Evolutionary conservation across 2,329 filamentous ascomycete species (phyloP).

Genomic region (Aspergillus quadrilineatus): DNA sequence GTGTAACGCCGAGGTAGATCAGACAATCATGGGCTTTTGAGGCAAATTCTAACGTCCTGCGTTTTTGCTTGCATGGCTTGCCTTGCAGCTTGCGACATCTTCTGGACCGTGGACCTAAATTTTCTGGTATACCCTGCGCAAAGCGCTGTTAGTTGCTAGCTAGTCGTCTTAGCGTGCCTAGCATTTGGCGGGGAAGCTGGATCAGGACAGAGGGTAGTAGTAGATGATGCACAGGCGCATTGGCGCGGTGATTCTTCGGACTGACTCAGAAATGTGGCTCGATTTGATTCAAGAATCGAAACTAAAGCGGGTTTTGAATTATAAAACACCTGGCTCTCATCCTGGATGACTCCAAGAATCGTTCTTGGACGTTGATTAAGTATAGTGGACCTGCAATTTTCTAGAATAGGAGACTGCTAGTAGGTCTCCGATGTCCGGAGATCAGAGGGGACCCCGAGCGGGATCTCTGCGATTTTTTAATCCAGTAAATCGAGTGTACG

Average conservation of each 20-base stretch:
- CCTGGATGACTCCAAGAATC: background rate
- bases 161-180: background rate
- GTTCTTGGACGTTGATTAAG: background rate
- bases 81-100: background rate
- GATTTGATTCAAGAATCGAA: background rate
- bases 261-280: background rate
- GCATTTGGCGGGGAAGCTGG: background rate
- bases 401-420: background rate
- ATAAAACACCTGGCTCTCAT: background rate
- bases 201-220: background rate
- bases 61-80: background rate
- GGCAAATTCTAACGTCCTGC: background rate
- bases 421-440: background rate
- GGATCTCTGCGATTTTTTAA: background rate
- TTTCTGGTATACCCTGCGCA: background rate
- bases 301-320: background rate
- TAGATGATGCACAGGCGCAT: background rate
- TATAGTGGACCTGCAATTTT: background rate
- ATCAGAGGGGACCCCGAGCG: background rate
- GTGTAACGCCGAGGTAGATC: background rate
- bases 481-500: no score
- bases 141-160: background rate
- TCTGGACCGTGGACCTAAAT: background rate
- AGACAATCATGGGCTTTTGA: background rate
- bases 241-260: background rate